Conservation (phyloP, 345 rosid genomes). For the Pugionium dolabratum region DNA sequence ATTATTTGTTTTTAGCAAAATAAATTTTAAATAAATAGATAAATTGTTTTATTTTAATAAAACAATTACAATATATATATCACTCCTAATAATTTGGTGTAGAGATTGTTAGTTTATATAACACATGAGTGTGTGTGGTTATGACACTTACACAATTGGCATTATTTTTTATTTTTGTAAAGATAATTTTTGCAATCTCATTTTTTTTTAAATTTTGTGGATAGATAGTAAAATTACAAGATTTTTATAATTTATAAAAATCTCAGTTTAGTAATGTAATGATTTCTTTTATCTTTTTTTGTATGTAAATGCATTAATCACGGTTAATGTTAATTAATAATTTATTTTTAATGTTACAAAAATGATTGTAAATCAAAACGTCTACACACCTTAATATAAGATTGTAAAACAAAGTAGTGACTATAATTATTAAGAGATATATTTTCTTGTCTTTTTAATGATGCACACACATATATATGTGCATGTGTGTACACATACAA, state of each 20-base stretch:
- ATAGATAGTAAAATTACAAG: conserved; percentile 4
- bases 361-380: conserved; percentile 15
- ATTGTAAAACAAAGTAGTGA: neutral
- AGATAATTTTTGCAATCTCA: neutral
- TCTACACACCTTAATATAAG: neutral
- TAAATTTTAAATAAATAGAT: too few relatives aligned
- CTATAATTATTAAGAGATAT: neutral
- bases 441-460: neutral
- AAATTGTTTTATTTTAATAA: too few relatives aligned
- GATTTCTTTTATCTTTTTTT: neutral
- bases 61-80: too few relatives aligned
- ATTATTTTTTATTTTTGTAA: too few relatives aligned
- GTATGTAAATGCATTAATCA: neutral
- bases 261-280: conserved; percentile 8
- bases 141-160: too few relatives aligned
- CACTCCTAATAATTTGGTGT: too few relatives aligned
- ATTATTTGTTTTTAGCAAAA: too few relatives aligned
- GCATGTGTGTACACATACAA: too few relatives aligned
- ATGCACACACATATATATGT: too few relatives aligned
- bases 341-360: neutral
- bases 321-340: too few relatives aligned
- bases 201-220: conserved; percentile 2
- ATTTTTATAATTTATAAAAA: neutral
- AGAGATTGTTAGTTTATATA: too few relatives aligned
- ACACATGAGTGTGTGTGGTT: too few relatives aligned